Percentiles rank a stretch among this genome's conserved stretches.
Conservation (phyloP, 139 green algal species). For the Volvox africanus region DNA sequence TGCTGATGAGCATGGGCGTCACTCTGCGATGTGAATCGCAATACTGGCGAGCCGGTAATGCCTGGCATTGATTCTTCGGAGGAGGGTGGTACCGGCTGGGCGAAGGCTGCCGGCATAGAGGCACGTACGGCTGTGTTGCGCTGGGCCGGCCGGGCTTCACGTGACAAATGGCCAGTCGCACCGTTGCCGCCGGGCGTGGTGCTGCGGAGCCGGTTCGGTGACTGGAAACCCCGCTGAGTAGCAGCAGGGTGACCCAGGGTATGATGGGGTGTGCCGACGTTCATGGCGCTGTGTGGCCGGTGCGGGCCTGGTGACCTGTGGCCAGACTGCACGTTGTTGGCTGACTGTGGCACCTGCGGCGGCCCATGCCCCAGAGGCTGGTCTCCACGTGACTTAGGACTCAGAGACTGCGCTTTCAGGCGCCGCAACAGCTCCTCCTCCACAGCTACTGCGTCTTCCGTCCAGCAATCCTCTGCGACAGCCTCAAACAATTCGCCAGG, state of each 20-base stretch:
- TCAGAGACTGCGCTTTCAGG: not conserved
- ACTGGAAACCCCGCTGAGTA: not conserved
- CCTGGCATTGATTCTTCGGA: no score
- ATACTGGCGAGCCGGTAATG: no score
- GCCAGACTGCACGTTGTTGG: not conserved
- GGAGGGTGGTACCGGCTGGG: not conserved
- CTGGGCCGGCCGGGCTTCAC: not conserved
- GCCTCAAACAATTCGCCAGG: not conserved
- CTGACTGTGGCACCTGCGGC: not conserved
- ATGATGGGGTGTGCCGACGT: not conserved
- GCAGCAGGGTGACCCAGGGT: not conserved
- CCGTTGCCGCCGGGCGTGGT: no score
- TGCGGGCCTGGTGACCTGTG: not conserved
- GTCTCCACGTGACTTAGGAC: not conserved
- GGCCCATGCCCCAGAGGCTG: not conserved
- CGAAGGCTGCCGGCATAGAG: slow-evolving; percentile 3
- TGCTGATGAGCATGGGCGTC: not conserved
- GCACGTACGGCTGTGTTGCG: not conserved
- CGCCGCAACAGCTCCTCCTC: slow-evolving; percentile 37
- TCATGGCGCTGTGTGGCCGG: not conserved
- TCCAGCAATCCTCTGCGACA: not conserved
- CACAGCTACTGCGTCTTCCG: not conserved
- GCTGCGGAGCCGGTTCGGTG: not conserved
- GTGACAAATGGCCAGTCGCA: not conserved
- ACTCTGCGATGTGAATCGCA: no score